Conservation (phyloP, 1,284 basidiomycete genomes). For the Leccinum solheimii region DNA sequence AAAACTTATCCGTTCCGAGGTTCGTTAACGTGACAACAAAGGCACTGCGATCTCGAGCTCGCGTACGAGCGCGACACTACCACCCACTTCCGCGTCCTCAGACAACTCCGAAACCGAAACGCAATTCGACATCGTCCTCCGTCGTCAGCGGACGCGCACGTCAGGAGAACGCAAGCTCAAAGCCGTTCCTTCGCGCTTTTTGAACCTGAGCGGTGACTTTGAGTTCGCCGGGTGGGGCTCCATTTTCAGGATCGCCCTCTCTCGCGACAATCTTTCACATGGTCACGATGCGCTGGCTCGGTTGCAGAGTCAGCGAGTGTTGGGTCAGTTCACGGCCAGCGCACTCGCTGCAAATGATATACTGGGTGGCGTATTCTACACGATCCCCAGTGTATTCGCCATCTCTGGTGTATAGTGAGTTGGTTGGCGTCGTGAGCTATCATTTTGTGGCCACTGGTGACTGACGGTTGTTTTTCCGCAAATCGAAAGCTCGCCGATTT, state of each 20-base stretch:
- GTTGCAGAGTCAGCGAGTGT: slow-evolving; percentile 37
- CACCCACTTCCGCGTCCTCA: background rate
- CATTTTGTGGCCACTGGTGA: background rate
- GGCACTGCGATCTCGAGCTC: background rate
- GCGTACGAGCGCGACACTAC: background rate
- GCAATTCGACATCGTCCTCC: slow-evolving; percentile 51
- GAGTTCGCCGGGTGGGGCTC: slow-evolving; percentile 72
- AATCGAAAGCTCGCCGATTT: slow-evolving; percentile 59
- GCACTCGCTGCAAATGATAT: slow-evolving; percentile 69
- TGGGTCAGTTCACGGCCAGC: slow-evolving; percentile 59
- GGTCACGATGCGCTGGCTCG: slow-evolving; percentile 40
- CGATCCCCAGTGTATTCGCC: slow-evolving; percentile 62
- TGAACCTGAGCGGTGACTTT: slow-evolving; percentile 62
- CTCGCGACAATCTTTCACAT: slow-evolving; percentile 34
- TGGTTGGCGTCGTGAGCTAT: background rate
- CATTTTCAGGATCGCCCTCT: slow-evolving; percentile 45
- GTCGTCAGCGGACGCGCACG: slow-evolving; percentile 55
- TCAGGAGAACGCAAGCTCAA: slow-evolving; percentile 46
- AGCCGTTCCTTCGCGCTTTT: slow-evolving; percentile 55
- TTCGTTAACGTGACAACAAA: background rate
- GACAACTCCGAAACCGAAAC: background rate
- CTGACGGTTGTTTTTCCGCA: background rate
- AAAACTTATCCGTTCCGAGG: background rate
- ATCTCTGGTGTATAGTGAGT: slow-evolving; percentile 59
- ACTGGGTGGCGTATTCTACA: slow-evolving; percentile 69